Conservation (phyloP, 345 rosid genomes). For the Eucalyptus sp. region DNA sequence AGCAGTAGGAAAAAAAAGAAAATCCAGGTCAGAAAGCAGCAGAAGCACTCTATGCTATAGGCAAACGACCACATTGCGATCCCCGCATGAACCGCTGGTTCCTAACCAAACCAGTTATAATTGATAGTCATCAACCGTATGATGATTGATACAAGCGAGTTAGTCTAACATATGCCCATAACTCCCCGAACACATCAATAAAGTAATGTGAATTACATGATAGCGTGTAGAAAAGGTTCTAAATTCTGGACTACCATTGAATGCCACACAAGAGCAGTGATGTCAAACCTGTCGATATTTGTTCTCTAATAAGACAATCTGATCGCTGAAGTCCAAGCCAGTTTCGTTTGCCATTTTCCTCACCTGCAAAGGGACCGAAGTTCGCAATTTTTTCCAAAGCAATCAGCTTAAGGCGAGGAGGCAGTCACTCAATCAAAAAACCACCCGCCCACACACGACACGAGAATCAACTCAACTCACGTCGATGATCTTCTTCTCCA, state of each 20-base stretch:
- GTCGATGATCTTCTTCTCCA: constrained; percentile 79
- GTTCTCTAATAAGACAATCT: constrained; percentile 67
- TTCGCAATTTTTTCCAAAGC: not conserved
- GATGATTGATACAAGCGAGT: not conserved
- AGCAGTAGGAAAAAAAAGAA: not conserved
- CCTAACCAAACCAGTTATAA: not conserved
- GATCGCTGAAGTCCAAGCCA: constrained; percentile 84
- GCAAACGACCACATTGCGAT: not conserved
- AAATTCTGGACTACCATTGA: not conserved
- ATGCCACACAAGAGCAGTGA: not conserved
- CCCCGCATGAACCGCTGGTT: not conserved
- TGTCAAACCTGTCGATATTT: constrained; percentile 63
- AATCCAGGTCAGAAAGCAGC: not conserved
- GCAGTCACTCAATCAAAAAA: not conserved
- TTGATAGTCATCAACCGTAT: not conserved
- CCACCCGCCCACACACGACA: not conserved
- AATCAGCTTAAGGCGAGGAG: not conserved
- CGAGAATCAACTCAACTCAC: constrained; percentile 13
- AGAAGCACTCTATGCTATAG: not conserved
- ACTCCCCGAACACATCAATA: not conserved
- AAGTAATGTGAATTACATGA: not conserved
- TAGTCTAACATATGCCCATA: not conserved
- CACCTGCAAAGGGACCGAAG: constrained; percentile 31
- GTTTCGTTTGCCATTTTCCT: constrained; percentile 88
- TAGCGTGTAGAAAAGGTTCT: not conserved